These are phyloP conservation scores for Cercospora janseana DNA, from an alignment of 2,329 filamentous ascomycete genomes.

Conservation along the genomic window DNA sequence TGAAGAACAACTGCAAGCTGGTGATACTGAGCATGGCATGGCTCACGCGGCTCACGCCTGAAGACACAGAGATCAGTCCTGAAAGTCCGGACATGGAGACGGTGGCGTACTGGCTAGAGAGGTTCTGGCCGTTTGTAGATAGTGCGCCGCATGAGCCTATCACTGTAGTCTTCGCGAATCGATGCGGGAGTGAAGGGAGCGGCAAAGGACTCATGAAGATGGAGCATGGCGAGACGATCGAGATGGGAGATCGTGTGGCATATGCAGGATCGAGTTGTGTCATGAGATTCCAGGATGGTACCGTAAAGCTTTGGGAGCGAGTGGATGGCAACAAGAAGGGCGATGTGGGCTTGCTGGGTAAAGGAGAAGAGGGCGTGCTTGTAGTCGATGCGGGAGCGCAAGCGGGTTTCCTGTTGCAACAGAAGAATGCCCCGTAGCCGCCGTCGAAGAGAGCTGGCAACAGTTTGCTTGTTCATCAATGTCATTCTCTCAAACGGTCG, in stretches of 20 bases:
- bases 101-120: constrained; percentile 70
- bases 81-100: constrained; percentile 67
- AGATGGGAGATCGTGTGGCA: constrained; percentile 45
- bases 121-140: constrained; percentile 61
- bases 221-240: constrained; percentile 34
- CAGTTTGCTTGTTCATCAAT: no score
- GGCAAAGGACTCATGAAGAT: constrained; percentile 26
- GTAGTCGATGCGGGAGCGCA: constrained; percentile 61
- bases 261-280: constrained; percentile 76
- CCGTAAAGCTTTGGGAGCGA: constrained; percentile 58
- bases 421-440: constrained; percentile 26
- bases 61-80: constrained; percentile 49
- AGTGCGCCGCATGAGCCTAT: constrained; percentile 52
- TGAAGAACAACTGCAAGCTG: constrained; percentile 57
- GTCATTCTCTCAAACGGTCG: no score
- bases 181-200: constrained; percentile 60
- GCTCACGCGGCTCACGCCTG: constrained; percentile 59
- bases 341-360: constrained; percentile 56
- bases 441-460: no score
- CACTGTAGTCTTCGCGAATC: constrained; percentile 69
- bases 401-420: constrained; percentile 34
- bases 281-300: constrained; percentile 62
- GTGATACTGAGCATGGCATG: constrained; percentile 76
- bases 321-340: constrained; percentile 46
- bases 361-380: constrained; percentile 66